Conservation (phyloP, 768 basidiomycete genomes). For the Collybia mongolica region DNA sequence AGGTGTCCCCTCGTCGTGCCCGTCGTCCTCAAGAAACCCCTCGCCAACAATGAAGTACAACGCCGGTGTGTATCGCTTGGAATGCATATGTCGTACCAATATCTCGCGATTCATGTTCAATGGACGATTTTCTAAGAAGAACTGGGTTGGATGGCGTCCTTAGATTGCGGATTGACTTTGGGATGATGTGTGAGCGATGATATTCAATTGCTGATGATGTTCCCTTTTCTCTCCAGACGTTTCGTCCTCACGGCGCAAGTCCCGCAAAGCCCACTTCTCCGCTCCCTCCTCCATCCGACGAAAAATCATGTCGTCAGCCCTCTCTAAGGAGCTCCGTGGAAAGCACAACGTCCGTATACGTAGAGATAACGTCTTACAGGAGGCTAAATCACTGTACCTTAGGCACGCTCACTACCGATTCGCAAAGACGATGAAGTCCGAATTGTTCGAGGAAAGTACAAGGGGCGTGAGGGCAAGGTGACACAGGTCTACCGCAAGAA, state of each 20-base stretch:
- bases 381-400: slow-evolving; percentile 2
- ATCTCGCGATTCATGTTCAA: slow-evolving; percentile 22
- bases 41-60: slow-evolving; percentile 73
- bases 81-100: slow-evolving; percentile 15
- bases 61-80: slow-evolving; percentile 60
- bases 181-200: slow-evolving; percentile 16
- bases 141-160: slow-evolving; percentile 54
- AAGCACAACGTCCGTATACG: slow-evolving; percentile 79
- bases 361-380: too few species aligned
- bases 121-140: slow-evolving; percentile 24
- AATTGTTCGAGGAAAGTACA: slow-evolving; percentile 97
- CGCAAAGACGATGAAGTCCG: slow-evolving; percentile 98
- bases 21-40: slow-evolving; percentile 58
- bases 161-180: slow-evolving; percentile 40
- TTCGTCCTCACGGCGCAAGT: slow-evolving; percentile 95
- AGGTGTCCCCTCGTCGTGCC: slow-evolving; percentile 43
- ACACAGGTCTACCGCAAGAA: slow-evolving; percentile 98
- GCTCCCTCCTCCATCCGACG: slow-evolving; percentile 94
- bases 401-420: slow-evolving; percentile 91
- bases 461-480: slow-evolving; percentile 98
- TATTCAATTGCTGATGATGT: slow-evolving; percentile 26
- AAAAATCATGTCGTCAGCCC: slow-evolving; percentile 96
- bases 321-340: slow-evolving; percentile 90
- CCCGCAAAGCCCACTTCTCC: slow-evolving; percentile 96
- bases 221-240: slow-evolving; percentile 51